These are phyloP conservation scores for Penicillium sp. DNA, from an alignment of 2,329 filamentous ascomycete species.

Conservation along the genomic window DNA sequence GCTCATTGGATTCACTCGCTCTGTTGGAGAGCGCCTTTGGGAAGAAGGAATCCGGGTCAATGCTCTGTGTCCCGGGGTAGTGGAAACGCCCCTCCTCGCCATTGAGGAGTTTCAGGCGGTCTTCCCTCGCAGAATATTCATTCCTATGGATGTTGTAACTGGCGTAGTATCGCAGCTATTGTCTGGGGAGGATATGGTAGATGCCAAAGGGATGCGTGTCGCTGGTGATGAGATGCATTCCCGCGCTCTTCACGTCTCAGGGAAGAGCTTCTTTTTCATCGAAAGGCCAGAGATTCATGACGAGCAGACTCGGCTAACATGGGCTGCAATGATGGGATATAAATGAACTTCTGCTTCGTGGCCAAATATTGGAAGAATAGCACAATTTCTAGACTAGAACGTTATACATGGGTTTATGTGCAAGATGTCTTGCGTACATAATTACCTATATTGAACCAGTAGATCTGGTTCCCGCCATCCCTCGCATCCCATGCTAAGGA, in stretches of 20 bases:
- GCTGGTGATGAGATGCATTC: conserved; percentile 18
- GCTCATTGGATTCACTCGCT: conserved; percentile 33
- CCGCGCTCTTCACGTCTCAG: conserved; percentile 20
- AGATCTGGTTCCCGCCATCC: conserved; percentile 1
- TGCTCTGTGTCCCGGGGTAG: conserved; percentile 22
- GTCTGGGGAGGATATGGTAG: conserved; percentile 7
- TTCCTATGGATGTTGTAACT: conserved; percentile 6
- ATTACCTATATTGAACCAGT: conserved; percentile 8
- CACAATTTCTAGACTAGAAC: background rate
- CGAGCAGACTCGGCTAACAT: conserved; percentile 2
- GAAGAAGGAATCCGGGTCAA: conserved; percentile 34
- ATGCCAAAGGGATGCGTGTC: conserved; percentile 10
- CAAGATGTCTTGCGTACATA: background rate
- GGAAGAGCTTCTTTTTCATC: conserved; percentile 18
- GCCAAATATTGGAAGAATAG: background rate
- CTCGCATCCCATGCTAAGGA: conserved; percentile 6
- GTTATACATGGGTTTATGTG: background rate
- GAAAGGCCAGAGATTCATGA: conserved; percentile 20
- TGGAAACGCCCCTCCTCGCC: conserved; percentile 31
- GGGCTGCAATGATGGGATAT: conserved; percentile 8
- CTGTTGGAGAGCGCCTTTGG: conserved; percentile 29
- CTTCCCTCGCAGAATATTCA: conserved; percentile 21
- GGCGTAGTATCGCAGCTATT: conserved; percentile 4
- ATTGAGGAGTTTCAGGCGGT: conserved; percentile 28
- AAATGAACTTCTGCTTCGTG: background rate